Evolutionary conservation across 2,329 filamentous ascomycete species (phyloP).

Genomic region (Xylariales sp.): DNA sequence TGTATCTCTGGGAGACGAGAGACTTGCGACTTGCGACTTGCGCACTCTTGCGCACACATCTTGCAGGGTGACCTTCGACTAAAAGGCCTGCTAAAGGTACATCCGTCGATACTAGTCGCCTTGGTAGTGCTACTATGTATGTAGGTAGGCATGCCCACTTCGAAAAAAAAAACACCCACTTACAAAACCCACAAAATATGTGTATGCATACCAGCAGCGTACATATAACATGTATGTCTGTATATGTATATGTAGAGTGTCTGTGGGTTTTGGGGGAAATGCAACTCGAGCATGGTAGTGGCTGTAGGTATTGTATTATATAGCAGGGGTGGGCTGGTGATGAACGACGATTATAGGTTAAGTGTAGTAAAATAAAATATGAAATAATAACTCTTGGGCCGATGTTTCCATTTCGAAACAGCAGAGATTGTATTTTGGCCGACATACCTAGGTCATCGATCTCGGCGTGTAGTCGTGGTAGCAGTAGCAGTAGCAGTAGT

Average conservation of each 20-base stretch:
- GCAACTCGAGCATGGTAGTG: slow-evolving; percentile 6
- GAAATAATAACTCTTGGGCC: neutral
- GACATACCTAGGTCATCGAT: neutral
- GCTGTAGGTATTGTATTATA: neutral
- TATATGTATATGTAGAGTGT: neutral
- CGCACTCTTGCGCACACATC: neutral
- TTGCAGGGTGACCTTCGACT: neutral
- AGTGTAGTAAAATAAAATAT: slow-evolving; percentile 22
- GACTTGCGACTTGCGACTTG: neutral
- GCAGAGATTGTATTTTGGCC: slow-evolving; percentile 13
- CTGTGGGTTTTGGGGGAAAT: slow-evolving; percentile 13
- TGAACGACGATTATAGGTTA: slow-evolving; percentile 12
- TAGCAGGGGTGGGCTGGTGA: slow-evolving; percentile 14
- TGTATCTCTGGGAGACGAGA: no score
- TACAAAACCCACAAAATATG: neutral
- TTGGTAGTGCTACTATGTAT: neutral
- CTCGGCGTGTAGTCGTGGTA: no score
- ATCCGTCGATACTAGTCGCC: neutral
- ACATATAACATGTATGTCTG: no score
- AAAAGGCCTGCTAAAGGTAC: neutral
- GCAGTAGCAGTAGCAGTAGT: neutral
- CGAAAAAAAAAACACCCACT: neutral
- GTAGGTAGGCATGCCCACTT: no score
- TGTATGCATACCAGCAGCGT: no score
- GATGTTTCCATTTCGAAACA: slow-evolving; percentile 14